Base-by-base conservation (phyloP, 345 rosid genomes). In the Linum trigynum region DNA sequence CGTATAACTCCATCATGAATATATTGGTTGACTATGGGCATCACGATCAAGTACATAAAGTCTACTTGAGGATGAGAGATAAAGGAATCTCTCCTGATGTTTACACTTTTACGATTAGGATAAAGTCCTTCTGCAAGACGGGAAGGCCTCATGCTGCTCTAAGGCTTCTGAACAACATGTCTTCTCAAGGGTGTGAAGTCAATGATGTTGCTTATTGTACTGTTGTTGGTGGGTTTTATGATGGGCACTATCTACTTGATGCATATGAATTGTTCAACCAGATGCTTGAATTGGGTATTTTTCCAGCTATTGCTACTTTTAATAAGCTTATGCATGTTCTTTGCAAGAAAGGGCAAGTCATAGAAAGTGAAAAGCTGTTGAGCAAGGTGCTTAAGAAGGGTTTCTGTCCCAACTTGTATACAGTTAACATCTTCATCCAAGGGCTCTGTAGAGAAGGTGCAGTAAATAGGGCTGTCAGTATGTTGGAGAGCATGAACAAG, bases 191-290 rank as follows among this genome's bases (percentile, higher is more conserved):
- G 7, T 90, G 87, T 71, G 83, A 86, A 71, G 62, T 71, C 59
- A 92, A 88, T 79, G 87, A 79, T 16, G 87, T 86, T 69, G 89
- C 88, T 4, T 90, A 79, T 78, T 92, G 99, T 76, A 85, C 92
- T 0, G 86, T 88, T 17, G 64, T 85, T 55, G 77, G 82, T 70
- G 97, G 99, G 63, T 82, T 94, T 67, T 90, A 86, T 66, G 86
- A 81, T 70, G 86, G 72, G 68, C 63, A 74, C 69, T 74, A 65
- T 43, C 86, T 62, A 57, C 67, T 10, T 0, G 89, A 86, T 70
- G 97, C 86, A 1, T 83, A 77, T 77, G 84, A 78, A 67, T 76
- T 94, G 87, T 94, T 94, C 75, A 77, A 77, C 73, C 81, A 76
- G 82, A 90, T 94, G 99, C 82, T 86, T 75, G 68, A 36, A 10